Conservation (phyloP, 805 yeast species). For the Debaryomyces hansenii region DNA sequence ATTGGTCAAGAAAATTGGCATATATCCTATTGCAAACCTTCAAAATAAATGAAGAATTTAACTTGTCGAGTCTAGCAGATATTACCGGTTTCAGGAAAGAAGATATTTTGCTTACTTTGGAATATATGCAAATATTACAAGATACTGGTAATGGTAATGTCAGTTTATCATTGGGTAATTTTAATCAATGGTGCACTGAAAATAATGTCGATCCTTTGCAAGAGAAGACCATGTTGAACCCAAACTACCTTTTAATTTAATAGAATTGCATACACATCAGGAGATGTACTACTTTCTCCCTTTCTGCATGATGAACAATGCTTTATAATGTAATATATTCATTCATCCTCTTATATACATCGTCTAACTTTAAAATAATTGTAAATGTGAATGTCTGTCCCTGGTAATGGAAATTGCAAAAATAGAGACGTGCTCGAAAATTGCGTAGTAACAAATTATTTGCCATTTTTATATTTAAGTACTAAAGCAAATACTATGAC, state of each 20-base stretch:
- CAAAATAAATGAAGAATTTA: slow-evolving; percentile 19
- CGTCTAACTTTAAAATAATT: too few species aligned
- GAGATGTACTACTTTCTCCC: neutral
- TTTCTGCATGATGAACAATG: neutral
- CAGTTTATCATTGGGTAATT: slow-evolving; percentile 18
- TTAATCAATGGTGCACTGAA: slow-evolving; percentile 28
- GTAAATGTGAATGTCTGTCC: too few species aligned
- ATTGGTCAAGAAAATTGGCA: slow-evolving; percentile 61
- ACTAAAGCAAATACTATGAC: neutral
- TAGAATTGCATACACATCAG: neutral
- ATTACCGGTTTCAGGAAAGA: slow-evolving; percentile 63
- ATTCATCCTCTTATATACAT: too few species aligned
- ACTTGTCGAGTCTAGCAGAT: slow-evolving; percentile 51
- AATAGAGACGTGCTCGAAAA: neutral
- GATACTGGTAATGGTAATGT: slow-evolving; percentile 10
- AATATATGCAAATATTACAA: slow-evolving; percentile 45
- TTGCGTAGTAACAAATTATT: neutral
- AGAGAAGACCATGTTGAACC: slow-evolving; percentile 27
- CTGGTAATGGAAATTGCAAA: neutral
- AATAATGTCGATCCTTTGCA: slow-evolving; percentile 23
- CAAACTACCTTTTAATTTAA: slow-evolving; percentile 26
- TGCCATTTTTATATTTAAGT: neutral
- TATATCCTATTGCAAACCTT: slow-evolving; percentile 13
- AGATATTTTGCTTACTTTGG: slow-evolving; percentile 60
- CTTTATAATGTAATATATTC: too few species aligned